Conservation (phyloP, 192 early-diverging fungal species). For the Coemansia reversa region DNA sequence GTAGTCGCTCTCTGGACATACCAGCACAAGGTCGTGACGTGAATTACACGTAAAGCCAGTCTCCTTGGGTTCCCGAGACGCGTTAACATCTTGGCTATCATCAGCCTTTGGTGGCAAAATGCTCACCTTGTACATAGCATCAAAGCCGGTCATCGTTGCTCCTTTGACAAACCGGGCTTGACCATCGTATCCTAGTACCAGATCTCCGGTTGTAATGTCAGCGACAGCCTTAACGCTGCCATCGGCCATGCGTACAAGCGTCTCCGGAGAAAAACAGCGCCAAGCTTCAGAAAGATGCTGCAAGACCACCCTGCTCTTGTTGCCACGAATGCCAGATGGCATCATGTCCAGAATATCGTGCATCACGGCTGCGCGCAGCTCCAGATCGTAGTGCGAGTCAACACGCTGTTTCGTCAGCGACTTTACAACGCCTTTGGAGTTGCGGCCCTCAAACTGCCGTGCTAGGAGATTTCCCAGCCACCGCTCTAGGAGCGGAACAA, state of each 20-base stretch:
- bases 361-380: conserved; percentile 97
- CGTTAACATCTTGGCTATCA: not conserved
- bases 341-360: conserved; percentile 99
- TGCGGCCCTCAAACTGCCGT: conserved; percentile 98
- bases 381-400: conserved; percentile 96
- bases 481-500: conserved; percentile 93
- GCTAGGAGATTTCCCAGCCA: conserved; percentile 99
- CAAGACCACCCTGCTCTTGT: conserved; percentile 93
- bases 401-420: conserved; percentile 99
- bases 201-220: conserved; percentile 21
- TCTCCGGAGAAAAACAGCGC: conserved; percentile 61
- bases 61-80: not conserved
- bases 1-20: conserved; percentile 14
- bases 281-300: conserved; percentile 96
- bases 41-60: conserved; percentile 35
- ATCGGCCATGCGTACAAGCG: conserved; percentile 27
- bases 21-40: conserved; percentile 30
- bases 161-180: conserved; percentile 19
- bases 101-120: conserved; percentile 5
- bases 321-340: conserved; percentile 97
- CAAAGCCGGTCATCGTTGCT: conserved; percentile 17
- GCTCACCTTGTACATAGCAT: conserved; percentile 28
- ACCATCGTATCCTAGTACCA: conserved; percentile 21
- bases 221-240: conserved; percentile 20
- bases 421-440: conserved; percentile 95